A percentile compares a stretch with the other conserved stretches of the same genome.
Evolutionary conservation across 2,329 filamentous ascomycete genomes (phyloP).

Genomic region (Emmonsia crescens): DNA sequence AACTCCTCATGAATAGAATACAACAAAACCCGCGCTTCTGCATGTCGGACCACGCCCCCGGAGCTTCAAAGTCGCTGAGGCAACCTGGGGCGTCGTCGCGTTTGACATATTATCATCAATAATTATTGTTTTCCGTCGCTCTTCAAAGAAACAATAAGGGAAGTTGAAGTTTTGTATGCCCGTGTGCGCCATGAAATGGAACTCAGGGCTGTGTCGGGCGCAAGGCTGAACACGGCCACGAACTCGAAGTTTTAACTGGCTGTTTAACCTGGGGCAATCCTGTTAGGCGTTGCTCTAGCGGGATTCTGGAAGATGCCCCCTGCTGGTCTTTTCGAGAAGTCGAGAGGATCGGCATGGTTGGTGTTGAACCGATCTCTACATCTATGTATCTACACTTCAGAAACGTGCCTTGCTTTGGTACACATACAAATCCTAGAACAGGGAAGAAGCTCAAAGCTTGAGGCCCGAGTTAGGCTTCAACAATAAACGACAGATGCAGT

Average conservation of each 20-base stretch:
- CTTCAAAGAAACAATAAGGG: too few relatives aligned
- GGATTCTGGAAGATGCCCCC: not conserved
- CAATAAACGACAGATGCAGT: not conserved
- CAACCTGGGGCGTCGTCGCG: not conserved
- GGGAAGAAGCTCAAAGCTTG: not conserved
- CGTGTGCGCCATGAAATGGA: too few relatives aligned
- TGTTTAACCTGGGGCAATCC: not conserved
- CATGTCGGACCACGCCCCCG: not conserved
- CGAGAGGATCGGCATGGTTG: not conserved
- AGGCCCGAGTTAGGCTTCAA: not conserved
- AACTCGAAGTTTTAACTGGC: not conserved
- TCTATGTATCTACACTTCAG: too few relatives aligned
- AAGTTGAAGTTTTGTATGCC: too few relatives aligned
- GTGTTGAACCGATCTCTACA: too few relatives aligned
- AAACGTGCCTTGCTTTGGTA: too few relatives aligned
- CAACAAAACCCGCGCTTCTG: not conserved
- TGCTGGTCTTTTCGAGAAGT: not conserved
- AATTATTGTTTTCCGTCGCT: too few relatives aligned
- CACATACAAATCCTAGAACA: not conserved
- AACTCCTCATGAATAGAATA: not conserved
- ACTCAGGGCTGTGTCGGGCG: conserved; percentile 4
- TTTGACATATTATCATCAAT: not conserved
- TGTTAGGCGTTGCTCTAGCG: not conserved
- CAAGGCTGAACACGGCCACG: conserved; percentile 1
- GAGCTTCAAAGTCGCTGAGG: not conserved